Conservation (phyloP, 805 yeast genomes). For the Cyberlindnera bimundalis region DNA sequence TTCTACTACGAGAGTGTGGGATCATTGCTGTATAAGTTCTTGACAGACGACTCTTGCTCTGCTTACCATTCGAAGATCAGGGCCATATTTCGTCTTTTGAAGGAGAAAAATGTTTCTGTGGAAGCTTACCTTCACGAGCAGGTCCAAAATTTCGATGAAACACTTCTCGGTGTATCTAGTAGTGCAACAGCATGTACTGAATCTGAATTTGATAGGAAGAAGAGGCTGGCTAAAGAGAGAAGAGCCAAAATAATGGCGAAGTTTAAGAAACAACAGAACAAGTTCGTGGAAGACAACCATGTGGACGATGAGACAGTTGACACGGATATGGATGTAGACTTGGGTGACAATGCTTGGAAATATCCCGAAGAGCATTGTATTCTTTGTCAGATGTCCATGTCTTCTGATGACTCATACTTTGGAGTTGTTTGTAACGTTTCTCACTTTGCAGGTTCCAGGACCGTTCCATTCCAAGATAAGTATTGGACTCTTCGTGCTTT, state of each 20-base stretch:
- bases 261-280: slow-evolving; percentile 73
- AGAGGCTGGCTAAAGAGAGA: slow-evolving; percentile 64
- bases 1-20: slow-evolving; percentile 38
- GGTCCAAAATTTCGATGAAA: slow-evolving; percentile 33
- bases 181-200: slow-evolving; percentile 6
- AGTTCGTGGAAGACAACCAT: slow-evolving; percentile 58
- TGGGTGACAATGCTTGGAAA: slow-evolving; percentile 46
- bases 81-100: slow-evolving; percentile 42
- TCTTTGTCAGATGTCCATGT: slow-evolving; percentile 74
- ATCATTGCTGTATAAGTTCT: slow-evolving; percentile 36
- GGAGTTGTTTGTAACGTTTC: slow-evolving; percentile 69
- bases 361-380: slow-evolving; percentile 77
- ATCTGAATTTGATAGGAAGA: slow-evolving; percentile 53
- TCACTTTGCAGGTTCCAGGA: slow-evolving; percentile 56
- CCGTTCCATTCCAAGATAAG: slow-evolving; percentile 57
- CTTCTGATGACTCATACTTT: slow-evolving; percentile 55
- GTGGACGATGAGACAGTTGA: slow-evolving; percentile 28
- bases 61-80: slow-evolving; percentile 53
- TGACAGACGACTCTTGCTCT: slow-evolving; percentile 39
- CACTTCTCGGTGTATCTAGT: slow-evolving; percentile 9
- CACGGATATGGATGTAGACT: slow-evolving; percentile 39
- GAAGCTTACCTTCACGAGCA: slow-evolving; percentile 32
- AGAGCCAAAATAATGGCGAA: slow-evolving; percentile 71
- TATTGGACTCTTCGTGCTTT: slow-evolving; percentile 68
- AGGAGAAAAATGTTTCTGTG: slow-evolving; percentile 29